A percentile compares a stretch with the other conserved stretches of the same genome.
Evolutionary conservation across 2,329 filamentous ascomycete genomes (phyloP).

Genomic region (Fusarium vanettenii): DNA sequence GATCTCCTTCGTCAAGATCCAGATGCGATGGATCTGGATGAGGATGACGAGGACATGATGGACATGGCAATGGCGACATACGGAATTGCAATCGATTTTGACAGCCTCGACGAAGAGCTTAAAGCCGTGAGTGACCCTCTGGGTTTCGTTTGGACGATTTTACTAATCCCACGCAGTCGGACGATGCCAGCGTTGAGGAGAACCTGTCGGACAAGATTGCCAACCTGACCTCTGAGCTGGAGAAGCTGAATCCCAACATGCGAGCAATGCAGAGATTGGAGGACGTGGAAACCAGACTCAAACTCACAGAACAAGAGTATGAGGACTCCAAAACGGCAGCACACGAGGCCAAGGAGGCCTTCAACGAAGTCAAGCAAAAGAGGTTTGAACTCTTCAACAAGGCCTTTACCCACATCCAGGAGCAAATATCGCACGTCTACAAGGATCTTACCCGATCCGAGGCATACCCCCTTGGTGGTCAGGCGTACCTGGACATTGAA

Average conservation of each 20-base stretch:
- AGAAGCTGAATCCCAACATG: constrained; percentile 97
- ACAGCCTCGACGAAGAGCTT: constrained; percentile 82
- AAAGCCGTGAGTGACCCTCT: constrained; percentile 70
- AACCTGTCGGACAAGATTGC: constrained; percentile 82
- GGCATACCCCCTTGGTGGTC: constrained; percentile 92
- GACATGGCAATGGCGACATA: constrained; percentile 83
- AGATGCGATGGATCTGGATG: constrained; percentile 93
- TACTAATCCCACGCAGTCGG: constrained; percentile 63
- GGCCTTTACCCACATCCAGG: constrained; percentile 93
- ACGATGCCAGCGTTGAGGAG: constrained; percentile 78
- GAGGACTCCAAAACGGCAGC: constrained; percentile 83
- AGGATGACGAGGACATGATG: constrained; percentile 69
- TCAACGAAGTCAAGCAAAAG: constrained; percentile 83
- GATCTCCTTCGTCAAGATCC: constrained; percentile 79
- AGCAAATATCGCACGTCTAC: constrained; percentile 94
- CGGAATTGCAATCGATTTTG: constrained; percentile 91
- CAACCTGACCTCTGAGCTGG: constrained; percentile 80
- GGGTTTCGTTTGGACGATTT: neutral
- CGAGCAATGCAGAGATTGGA: constrained; percentile 92
- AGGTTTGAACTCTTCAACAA: constrained; percentile 94
- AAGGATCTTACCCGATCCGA: constrained; percentile 91
- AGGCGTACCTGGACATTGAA: constrained; percentile 87
- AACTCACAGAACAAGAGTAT: constrained; percentile 88
- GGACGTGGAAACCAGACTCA: constrained; percentile 83
- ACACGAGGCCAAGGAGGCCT: constrained; percentile 82